These are phyloP conservation scores for Talaromyces stipitatus DNA, from an alignment of 495 filamentous ascomycete genomes.

Conservation along the genomic window DNA sequence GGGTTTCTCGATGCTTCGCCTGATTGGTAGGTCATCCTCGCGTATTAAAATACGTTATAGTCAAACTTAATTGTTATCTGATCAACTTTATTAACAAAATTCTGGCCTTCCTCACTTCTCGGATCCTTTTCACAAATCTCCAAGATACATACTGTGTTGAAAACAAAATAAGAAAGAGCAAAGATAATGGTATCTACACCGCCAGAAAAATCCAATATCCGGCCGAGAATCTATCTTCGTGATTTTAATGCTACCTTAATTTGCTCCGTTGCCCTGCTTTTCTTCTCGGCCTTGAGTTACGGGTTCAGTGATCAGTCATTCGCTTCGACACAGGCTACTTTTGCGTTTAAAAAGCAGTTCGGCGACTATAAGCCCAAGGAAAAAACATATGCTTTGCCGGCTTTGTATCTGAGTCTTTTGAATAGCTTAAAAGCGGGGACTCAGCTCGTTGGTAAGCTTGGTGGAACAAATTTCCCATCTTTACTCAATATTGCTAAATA, in stretches of 20 bases:
- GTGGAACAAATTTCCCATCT: neutral
- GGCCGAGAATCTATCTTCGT: conserved; percentile 14
- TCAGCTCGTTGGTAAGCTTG: neutral
- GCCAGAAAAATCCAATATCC: conserved; percentile 6
- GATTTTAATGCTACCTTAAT: conserved; percentile 6
- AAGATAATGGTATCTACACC: neutral
- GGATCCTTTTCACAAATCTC: too few relatives aligned
- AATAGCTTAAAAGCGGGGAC: conserved; percentile 27
- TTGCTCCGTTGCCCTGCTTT: neutral
- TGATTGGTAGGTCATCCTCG: too few relatives aligned
- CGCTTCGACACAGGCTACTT: conserved; percentile 25
- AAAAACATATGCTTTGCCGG: conserved; percentile 11
- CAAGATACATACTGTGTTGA: too few relatives aligned
- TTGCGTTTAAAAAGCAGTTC: conserved; percentile 21
- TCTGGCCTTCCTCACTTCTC: too few relatives aligned
- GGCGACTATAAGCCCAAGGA: conserved; percentile 18
- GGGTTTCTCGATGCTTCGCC: too few relatives aligned
- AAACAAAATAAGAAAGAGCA: neutral
- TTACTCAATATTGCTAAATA: neutral
- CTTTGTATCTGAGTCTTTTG: conserved; percentile 21
- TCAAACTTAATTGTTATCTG: too few relatives aligned
- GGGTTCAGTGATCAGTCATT: conserved; percentile 28
- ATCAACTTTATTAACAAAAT: too few relatives aligned
- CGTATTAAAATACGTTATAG: too few relatives aligned
- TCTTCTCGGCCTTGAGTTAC: conserved; percentile 26